Percentiles rank a stretch among this genome's conserved stretches.
Evolutionary conservation across 2,329 filamentous ascomycete genomes (phyloP).

Genomic region (Polychaeton citri): DNA sequence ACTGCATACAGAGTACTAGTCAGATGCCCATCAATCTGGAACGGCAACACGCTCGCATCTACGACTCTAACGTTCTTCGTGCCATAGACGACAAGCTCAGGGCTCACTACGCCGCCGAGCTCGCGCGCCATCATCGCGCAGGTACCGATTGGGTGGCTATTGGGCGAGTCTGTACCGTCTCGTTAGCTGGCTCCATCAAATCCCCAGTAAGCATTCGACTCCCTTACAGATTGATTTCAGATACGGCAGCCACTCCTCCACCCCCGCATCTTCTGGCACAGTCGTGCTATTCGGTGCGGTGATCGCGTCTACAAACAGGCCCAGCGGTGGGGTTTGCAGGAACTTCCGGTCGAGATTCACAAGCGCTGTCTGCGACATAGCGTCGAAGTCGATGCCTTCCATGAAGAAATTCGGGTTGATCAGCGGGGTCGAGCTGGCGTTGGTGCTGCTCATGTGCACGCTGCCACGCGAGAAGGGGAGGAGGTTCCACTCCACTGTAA

Average conservation of each 20-base stretch:
- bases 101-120: constrained; percentile 13
- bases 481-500: constrained; percentile 42
- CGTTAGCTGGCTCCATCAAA: too few relatives aligned
- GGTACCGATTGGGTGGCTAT: constrained; percentile 10
- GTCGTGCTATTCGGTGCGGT: constrained; percentile 12
- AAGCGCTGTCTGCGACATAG: constrained; percentile 3
- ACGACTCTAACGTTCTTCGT: constrained; percentile 13
- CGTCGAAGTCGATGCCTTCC: constrained; percentile 6
- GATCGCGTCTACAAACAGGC: constrained; percentile 18
- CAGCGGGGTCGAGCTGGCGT: constrained; percentile 8
- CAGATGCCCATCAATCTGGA: constrained; percentile 1
- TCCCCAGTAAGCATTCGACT: too few relatives aligned
- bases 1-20: constrained; percentile 7
- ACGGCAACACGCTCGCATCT: constrained; percentile 15
- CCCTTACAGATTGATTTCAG: constrained; percentile 3
- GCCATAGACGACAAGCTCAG: constrained; percentile 12
- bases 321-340: constrained; percentile 6
- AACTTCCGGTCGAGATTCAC: constrained; percentile 12
- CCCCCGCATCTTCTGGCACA: constrained; percentile 6
- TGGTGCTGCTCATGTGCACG: constrained; percentile 20
- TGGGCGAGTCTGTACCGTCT: too few relatives aligned
- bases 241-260: constrained; percentile 7
- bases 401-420: constrained; percentile 15
- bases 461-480: constrained; percentile 33
- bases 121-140: constrained; percentile 7